Evolutionary conservation across 495 filamentous ascomycete genomes (phyloP), one percentile per base, ranked within the genome.

Genomic region (Geopyxis carbonaria): DNA sequence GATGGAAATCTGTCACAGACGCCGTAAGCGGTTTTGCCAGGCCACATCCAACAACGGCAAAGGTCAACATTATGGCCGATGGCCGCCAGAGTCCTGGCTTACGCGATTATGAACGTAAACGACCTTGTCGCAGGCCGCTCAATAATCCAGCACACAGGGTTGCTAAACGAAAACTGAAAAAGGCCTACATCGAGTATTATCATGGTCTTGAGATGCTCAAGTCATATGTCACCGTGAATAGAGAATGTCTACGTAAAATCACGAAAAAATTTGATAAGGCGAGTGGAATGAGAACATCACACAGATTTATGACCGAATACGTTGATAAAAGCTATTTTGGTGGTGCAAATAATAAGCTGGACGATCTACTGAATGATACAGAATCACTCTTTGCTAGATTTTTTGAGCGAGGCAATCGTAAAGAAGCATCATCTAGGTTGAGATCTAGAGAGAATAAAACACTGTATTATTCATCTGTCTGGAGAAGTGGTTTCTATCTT

Each of bases 251-350:
- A 44, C 78, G 86, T 5, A 97, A 97, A 57, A 85, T 97, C 53
- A 95, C 89, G 59, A 97, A 97, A 61, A 97, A 97, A 61, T 94
- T 85, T 50, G 86, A 97, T 62, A 95, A 95, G 58, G 70, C 74
- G 4, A 70, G 82, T 37, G 72, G 87, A 45, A 72, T 83, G 33
- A 70, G 75, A 19, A 79, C 80, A 2, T 69, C 77, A 5, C 67
- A 76, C 46, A 68, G 78, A 22, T 95, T 85, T 54, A 86, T 93
- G 81, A 75, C 74, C 7, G 89, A 93, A 45, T 86, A 83, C 52
- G 80, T 95, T 38, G 85, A 85, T 62, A 78, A 78, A 46, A 70
- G 84, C 7, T 81, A 76, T 65, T 97, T 94, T 53, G 87, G 91
- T 13, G 73, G 80, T 50, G 85, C 81, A 53, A 77, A 82, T 45